Percentiles rank a stretch among this genome's conserved stretches.
Conservation (phyloP, 495 filamentous ascomycete species). For the Bryoglossum gracile region DNA sequence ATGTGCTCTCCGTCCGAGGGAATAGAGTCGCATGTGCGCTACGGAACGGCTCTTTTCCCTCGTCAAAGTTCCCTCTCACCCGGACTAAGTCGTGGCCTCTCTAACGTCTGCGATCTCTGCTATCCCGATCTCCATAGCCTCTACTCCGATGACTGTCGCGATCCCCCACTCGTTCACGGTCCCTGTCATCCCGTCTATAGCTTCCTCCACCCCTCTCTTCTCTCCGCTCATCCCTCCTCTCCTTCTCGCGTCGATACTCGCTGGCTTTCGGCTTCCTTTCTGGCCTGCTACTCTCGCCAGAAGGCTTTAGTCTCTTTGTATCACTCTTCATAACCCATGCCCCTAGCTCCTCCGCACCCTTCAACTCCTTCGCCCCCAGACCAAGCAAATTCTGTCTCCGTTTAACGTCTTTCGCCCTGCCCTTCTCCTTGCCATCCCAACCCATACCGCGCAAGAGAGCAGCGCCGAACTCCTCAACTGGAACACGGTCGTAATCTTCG, state of each 20-base stretch:
- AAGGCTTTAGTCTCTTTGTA: slow-evolving; percentile 41
- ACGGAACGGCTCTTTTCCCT: too few relatives aligned
- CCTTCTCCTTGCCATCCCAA: slow-evolving; percentile 75
- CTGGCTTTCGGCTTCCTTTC: slow-evolving; percentile 36
- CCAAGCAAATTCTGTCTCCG: slow-evolving; percentile 74
- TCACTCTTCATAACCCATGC: slow-evolving; percentile 54
- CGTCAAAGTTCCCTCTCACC: too few relatives aligned
- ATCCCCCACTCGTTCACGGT: slow-evolving; percentile 19
- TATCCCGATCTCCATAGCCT: slow-evolving; percentile 13
- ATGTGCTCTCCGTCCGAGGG: too few relatives aligned
- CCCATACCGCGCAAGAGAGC: slow-evolving; percentile 86
- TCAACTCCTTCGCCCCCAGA: slow-evolving; percentile 70
- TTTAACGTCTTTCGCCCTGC: slow-evolving; percentile 40
- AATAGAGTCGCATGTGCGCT: too few relatives aligned
- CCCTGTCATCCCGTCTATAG: slow-evolving; percentile 20
- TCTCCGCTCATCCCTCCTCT: slow-evolving; percentile 26
- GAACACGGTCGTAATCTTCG: slow-evolving; percentile 79
- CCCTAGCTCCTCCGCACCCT: slow-evolving; percentile 67
- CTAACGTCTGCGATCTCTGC: not conserved
- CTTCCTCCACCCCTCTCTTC: slow-evolving; percentile 27
- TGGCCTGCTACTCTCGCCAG: slow-evolving; percentile 24
- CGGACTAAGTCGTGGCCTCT: too few relatives aligned
- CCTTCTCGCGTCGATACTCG: slow-evolving; percentile 39
- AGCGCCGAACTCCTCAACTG: slow-evolving; percentile 90
- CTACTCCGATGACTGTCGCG: slow-evolving; percentile 1